A percentile compares a stretch with the other conserved stretches of the same genome.
Evolutionary conservation across 176 grass and related monocot genomes (phyloP).

Genomic region (Oryza nivara): DNA sequence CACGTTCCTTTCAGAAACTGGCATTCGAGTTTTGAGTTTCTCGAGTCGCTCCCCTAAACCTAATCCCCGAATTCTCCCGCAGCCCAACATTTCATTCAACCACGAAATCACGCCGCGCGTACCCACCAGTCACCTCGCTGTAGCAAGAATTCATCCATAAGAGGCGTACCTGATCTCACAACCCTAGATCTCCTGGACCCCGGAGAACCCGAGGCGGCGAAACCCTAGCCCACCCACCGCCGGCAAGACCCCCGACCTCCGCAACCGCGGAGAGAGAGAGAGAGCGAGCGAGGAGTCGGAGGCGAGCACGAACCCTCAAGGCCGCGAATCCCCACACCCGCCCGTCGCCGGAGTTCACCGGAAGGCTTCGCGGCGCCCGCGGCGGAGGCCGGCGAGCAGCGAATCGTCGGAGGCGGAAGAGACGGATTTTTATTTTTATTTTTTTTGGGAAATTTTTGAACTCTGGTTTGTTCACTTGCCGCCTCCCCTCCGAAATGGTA

Average conservation of each 20-base stretch:
- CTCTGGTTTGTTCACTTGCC: conserved; percentile 34
- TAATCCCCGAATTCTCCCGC: conserved; percentile 13
- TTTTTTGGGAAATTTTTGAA: conserved; percentile 33
- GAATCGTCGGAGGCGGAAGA: not conserved
- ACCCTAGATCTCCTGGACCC: conserved; percentile 39
- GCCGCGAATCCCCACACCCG: not conserved
- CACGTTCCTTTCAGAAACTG: not conserved
- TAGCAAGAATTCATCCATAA: not conserved
- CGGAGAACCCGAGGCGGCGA: not conserved
- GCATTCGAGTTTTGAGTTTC: not conserved
- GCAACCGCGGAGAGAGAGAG: not conserved
- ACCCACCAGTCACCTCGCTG: not conserved
- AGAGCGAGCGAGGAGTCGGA: not conserved
- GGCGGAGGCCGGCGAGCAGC: not conserved
- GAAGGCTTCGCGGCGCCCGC: not conserved
- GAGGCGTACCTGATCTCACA: conserved; percentile 32
- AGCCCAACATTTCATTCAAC: not conserved
- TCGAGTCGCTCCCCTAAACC: not conserved
- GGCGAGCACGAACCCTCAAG: not conserved
- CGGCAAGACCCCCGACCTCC: not conserved
- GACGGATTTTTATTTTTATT: not conserved
- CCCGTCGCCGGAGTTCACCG: not conserved
- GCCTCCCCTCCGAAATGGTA: conserved; percentile 15
- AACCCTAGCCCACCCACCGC: conserved; percentile 41
- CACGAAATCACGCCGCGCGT: not conserved